A percentile compares a stretch with the other conserved stretches of the same genome.
These are phyloP conservation scores for Zostera marina DNA, from an alignment of 116 monocot species.

Conservation along the genomic window DNA sequence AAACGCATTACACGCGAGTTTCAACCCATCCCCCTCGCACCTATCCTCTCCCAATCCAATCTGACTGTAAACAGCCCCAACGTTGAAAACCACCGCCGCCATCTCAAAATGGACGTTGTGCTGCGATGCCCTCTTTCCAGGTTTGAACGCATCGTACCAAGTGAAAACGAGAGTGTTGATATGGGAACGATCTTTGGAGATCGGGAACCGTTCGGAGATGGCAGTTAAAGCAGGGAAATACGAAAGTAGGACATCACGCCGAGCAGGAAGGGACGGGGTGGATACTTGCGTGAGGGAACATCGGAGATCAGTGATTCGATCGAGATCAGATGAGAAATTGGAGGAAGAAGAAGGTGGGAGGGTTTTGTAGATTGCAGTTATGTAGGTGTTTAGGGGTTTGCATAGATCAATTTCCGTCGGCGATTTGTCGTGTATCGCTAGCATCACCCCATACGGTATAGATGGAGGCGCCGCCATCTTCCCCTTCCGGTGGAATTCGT, in stretches of 20 bases:
- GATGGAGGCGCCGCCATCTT: no score
- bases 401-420: no score
- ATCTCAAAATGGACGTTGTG: conserved; percentile 63
- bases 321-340: conserved; percentile 49
- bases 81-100: conserved; percentile 74
- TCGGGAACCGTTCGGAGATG: conserved; percentile 53
- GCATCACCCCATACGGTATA: no score
- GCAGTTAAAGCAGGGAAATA: conserved; percentile 48
- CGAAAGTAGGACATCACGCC: conserved; percentile 49
- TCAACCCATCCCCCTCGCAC: conserved; percentile 32
- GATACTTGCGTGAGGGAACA: conserved; percentile 22
- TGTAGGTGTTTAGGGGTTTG: conserved; percentile 18
- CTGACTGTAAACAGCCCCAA: conserved; percentile 68
- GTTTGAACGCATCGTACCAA: conserved; percentile 82
- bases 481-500: no score
- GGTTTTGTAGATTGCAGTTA: conserved; percentile 33
- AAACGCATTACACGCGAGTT: conserved; percentile 62
- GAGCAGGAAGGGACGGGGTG: conserved; percentile 24
- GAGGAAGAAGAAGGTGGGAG: conserved; percentile 80
- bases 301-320: conserved; percentile 39
- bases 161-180: conserved; percentile 48
- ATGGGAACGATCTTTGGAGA: conserved; percentile 30
- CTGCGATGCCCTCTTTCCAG: conserved; percentile 42
- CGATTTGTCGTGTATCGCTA: no score
- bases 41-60: conserved; percentile 56